phyloP scores from a whole-genome alignment of 2,329 filamentous ascomycete species.

The Penicillium sp. region DNA sequence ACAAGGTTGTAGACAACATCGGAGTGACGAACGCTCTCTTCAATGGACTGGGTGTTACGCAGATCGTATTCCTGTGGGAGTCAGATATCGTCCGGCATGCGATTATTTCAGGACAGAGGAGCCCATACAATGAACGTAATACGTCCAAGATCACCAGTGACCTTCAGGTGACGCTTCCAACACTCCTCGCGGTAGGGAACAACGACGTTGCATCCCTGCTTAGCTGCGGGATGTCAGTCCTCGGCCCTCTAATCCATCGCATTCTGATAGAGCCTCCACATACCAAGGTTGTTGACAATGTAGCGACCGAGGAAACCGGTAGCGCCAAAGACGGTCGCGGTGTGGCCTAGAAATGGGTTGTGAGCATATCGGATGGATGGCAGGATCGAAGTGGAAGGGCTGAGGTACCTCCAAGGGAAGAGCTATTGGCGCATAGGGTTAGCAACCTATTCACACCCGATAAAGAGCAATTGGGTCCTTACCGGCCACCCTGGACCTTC shows the following conservation, averaged over 20 bases:
- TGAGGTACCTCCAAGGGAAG: constrained; percentile 73
- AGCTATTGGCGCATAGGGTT: constrained; percentile 49
- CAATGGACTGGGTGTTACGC: constrained; percentile 88
- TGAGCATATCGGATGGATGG: constrained; percentile 25
- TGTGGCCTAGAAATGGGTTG: constrained; percentile 63
- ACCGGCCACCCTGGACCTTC: constrained; percentile 85
- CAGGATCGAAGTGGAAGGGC: constrained; percentile 18
- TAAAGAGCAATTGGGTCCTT: constrained; percentile 36
- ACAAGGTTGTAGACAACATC: constrained; percentile 97
- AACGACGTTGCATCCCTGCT: constrained; percentile 89
- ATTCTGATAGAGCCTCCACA: constrained; percentile 17
- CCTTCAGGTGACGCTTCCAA: constrained; percentile 93
- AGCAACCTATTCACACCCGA: constrained; percentile 15
- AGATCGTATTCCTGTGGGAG: constrained; percentile 77
- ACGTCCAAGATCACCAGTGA: constrained; percentile 87
- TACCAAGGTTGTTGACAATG: constrained; percentile 91
- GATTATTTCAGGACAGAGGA: not conserved
- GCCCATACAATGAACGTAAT: constrained; percentile 71
- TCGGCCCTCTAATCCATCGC: constrained; percentile 1
- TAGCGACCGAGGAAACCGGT: constrained; percentile 94
- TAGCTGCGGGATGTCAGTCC: constrained; percentile 55
- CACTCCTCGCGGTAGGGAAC: constrained; percentile 95
- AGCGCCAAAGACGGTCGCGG: constrained; percentile 94
- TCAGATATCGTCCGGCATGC: constrained; percentile 1
- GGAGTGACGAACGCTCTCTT: constrained; percentile 93